Percentiles rank a stretch among this genome's conserved stretches.
Evolutionary conservation across 148 eudicot species (phyloP).

Genomic region (Cornus florida): DNA sequence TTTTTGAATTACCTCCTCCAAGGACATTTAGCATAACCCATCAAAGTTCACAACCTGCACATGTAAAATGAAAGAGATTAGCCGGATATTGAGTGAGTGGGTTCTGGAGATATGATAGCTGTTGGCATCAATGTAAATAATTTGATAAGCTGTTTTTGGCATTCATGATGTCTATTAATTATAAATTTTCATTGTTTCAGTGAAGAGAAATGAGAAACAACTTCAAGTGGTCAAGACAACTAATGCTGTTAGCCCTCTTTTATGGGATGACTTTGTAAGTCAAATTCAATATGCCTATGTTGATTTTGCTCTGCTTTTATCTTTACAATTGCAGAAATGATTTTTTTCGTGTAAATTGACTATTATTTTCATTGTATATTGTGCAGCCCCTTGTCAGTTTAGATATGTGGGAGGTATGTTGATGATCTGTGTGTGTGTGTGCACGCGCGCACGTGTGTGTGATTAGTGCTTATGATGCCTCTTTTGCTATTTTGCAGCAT

Average conservation of each 20-base stretch:
- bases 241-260: slow-evolving; percentile 76
- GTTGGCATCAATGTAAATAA: neutral
- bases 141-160: slow-evolving; percentile 5
- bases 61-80: no score
- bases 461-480: neutral
- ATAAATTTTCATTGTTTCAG: slow-evolving; percentile 27
- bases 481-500: slow-evolving; percentile 68
- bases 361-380: slow-evolving; percentile 7
- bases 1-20: no score
- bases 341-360: slow-evolving; percentile 1
- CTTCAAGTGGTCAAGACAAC: slow-evolving; percentile 77
- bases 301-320: neutral
- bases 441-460: neutral
- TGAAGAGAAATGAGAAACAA: slow-evolving; percentile 71
- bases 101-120: neutral
- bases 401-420: slow-evolving; percentile 93
- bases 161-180: neutral
- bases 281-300: neutral
- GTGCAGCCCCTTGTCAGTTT: slow-evolving; percentile 82
- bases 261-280: slow-evolving; percentile 88
- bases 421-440: neutral
- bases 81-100: neutral
- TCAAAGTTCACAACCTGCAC: no score
- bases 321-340: neutral
- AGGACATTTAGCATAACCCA: no score